Evolutionary conservation across 2,329 filamentous ascomycete species (phyloP), one percentile per base, ranked within the genome.

Genomic region (Fonsecaea multimorphosa): DNA sequence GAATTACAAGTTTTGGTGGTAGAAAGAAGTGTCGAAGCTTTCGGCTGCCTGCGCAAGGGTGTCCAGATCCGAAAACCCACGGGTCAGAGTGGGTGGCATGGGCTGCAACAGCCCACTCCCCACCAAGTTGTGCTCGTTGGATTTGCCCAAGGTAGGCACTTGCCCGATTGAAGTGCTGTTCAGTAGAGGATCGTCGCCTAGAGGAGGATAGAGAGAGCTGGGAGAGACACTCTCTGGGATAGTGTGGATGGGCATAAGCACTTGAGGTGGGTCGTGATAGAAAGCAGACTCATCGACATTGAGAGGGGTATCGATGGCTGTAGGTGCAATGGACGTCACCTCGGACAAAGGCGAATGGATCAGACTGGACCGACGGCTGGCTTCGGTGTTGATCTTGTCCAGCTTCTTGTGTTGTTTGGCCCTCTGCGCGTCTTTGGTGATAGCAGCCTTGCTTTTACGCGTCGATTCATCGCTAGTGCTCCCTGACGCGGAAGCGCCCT

Each of bases 41-140:
- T 68, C 70, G 24, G 70, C 72, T 11, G 71, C 72, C 64, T 72
- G 69, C 16, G 72, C 72, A 31, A 73, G 65, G 16, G 72, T 72
- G 46, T 73, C 72, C 8, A 73, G 65, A 53, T 73, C 72, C 6
- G 72, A 73, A 55, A 71, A 72, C 14, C 71, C 71, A 22, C 72
- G 70, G 3, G 65, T 54, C 29, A 71, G 57, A 9, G 64, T 44
- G 4, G 71, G 65, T 5, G 70, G 67, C 62, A 70, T 65, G 5
- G 63, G 61, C 24, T 16, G 40, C 58, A 60, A 51, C 29, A 60
- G 36, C 9, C 58, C 29, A 56, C 63, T 29, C 1, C 34, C 52
- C 19, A 38, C 59, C 51, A 63, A 31, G 49, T 29, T 49, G 12
- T 38, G 31, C 7, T 55, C 57, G 29, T 24, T 24, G 11, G 32